These are phyloP conservation scores for Talaromyces wortmannii DNA, from an alignment of 495 filamentous ascomycete species.

Conservation along the genomic window DNA sequence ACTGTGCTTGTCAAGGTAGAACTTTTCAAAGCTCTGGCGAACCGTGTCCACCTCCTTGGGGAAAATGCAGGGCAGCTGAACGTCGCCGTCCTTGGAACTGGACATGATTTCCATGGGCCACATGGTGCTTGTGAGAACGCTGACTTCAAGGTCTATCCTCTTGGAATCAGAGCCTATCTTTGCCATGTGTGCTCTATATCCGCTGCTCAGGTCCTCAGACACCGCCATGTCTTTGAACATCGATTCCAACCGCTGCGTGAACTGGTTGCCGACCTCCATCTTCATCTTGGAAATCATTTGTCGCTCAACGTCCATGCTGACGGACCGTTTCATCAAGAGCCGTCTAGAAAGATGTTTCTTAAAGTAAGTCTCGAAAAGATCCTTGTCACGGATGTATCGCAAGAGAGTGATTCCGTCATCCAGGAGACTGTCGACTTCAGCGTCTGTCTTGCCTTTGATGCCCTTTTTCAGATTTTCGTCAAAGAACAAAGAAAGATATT, in stretches of 20 bases:
- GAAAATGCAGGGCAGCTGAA: slow-evolving; percentile 53
- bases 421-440: slow-evolving; percentile 77
- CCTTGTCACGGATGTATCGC: slow-evolving; percentile 83
- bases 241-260: slow-evolving; percentile 85
- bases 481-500: slow-evolving; percentile 94
- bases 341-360: slow-evolving; percentile 92
- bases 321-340: slow-evolving; percentile 76
- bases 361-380: slow-evolving; percentile 95
- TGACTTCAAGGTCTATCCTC: slow-evolving; percentile 71
- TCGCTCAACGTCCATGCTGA: slow-evolving; percentile 85
- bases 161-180: slow-evolving; percentile 55
- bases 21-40: slow-evolving; percentile 82
- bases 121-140: slow-evolving; percentile 83
- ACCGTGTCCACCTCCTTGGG: slow-evolving; percentile 69
- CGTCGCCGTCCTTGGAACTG: slow-evolving; percentile 44
- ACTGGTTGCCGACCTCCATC: slow-evolving; percentile 86
- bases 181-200: slow-evolving; percentile 64
- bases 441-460: slow-evolving; percentile 86
- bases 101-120: slow-evolving; percentile 90
- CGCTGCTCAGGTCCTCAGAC: slow-evolving; percentile 74
- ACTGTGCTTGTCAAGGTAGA: slow-evolving; percentile 80
- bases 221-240: slow-evolving; percentile 99
- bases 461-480: slow-evolving; percentile 95
- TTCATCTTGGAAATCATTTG: slow-evolving; percentile 97
- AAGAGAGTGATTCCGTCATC: slow-evolving; percentile 87